These are phyloP conservation scores for Hericium rajendrae DNA, from an alignment of 768 basidiomycete genomes.

Conservation along the genomic window DNA sequence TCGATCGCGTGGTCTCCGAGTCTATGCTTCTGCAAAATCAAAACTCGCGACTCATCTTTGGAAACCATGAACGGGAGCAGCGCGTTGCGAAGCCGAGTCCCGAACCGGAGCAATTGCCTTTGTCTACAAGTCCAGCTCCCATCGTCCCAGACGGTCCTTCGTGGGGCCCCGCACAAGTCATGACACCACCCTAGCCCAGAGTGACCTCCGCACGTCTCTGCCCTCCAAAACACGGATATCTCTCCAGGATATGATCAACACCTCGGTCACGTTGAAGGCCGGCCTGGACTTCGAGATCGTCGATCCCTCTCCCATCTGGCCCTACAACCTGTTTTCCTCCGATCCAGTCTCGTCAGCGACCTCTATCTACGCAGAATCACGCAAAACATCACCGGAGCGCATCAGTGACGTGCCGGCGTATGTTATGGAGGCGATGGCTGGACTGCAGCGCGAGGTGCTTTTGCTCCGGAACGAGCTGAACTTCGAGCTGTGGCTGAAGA, in stretches of 20 bases:
- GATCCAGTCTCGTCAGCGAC: conserved; percentile 16
- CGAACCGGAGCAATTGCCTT: neutral
- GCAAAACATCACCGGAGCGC: conserved; percentile 12
- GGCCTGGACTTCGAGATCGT: conserved; percentile 54
- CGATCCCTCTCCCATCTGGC: conserved; percentile 44
- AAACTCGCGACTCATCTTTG: conserved; percentile 4
- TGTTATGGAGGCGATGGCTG: conserved; percentile 51
- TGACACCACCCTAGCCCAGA: neutral
- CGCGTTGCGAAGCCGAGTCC: neutral
- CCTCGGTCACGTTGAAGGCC: conserved; percentile 65
- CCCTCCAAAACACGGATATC: conserved; percentile 31
- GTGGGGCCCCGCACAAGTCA: neutral
- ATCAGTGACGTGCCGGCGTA: conserved; percentile 30
- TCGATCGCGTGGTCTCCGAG: conserved; percentile 10
- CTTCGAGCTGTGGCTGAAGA: conserved; percentile 75
- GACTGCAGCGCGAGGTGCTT: conserved; percentile 66
- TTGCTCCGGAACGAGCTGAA: conserved; percentile 74
- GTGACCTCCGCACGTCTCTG: conserved; percentile 8
- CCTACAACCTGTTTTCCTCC: conserved; percentile 32
- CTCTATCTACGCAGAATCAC: neutral
- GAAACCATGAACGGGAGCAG: neutral
- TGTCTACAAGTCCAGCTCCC: neutral
- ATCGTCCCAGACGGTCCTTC: neutral
- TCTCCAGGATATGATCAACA: conserved; percentile 66
- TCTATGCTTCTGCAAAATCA: conserved; percentile 10